These are phyloP conservation scores for Lecanoromycetidae sp. DNA, from an alignment of 2,329 filamentous ascomycete species.

Conservation along the genomic window DNA sequence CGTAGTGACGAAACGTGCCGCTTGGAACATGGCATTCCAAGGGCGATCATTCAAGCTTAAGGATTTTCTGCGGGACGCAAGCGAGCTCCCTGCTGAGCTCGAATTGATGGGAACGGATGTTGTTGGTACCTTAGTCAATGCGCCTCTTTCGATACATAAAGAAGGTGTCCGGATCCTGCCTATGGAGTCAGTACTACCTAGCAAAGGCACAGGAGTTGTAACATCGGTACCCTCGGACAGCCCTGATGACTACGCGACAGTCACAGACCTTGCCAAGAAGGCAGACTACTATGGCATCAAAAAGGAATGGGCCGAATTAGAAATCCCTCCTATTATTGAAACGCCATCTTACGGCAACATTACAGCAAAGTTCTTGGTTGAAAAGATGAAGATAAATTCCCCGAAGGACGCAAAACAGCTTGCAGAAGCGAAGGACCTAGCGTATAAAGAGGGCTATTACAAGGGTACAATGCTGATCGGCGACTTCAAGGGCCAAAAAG, in stretches of 20 bases:
- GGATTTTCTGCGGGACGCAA: conserved; percentile 47
- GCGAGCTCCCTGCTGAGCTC: conserved; percentile 59
- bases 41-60: conserved; percentile 55
- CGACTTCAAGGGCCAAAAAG: conserved; percentile 75
- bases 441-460: conserved; percentile 97
- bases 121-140: conserved; percentile 78
- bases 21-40: conserved; percentile 95
- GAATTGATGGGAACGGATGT: conserved; percentile 67
- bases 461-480: conserved; percentile 82
- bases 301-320: conserved; percentile 88
- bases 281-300: conserved; percentile 91
- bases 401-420: conserved; percentile 89
- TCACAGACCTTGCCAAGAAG: conserved; percentile 83
- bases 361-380: conserved; percentile 69
- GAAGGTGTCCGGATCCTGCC: conserved; percentile 78
- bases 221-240: conserved; percentile 93
- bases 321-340: conserved; percentile 78
- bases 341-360: conserved; percentile 81
- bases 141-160: conserved; percentile 75
- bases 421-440: conserved; percentile 85
- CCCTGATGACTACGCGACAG: conserved; percentile 86
- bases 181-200: conserved; percentile 85
- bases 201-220: conserved; percentile 93
- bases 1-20: conserved; percentile 67
- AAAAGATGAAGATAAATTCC: conserved; percentile 91